phyloP scores from a whole-genome alignment of 1,284 basidiomycete species.

The Boletus hoseneyae region DNA sequence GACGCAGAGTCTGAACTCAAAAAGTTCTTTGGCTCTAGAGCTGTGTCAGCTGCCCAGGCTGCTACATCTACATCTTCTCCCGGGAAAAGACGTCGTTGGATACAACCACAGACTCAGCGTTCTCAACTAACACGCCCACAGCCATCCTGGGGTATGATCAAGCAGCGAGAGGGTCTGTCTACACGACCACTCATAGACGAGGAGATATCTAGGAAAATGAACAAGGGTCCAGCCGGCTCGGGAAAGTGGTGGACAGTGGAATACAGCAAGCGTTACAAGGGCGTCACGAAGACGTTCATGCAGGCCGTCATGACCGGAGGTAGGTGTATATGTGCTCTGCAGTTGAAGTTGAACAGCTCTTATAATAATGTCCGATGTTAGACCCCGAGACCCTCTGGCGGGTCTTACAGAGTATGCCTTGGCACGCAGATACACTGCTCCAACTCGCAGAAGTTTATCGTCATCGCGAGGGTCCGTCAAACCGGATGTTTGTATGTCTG shows the following conservation, averaged over 20 bases:
- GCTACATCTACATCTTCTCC: slow-evolving; percentile 30
- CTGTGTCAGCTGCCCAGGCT: slow-evolving; percentile 60
- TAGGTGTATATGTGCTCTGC: slow-evolving; percentile 34
- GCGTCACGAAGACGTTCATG: slow-evolving; percentile 77
- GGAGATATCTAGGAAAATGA: slow-evolving; percentile 48
- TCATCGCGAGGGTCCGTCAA: slow-evolving; percentile 71
- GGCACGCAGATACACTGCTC: slow-evolving; percentile 89
- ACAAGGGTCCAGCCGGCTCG: slow-evolving; percentile 40
- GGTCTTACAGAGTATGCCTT: slow-evolving; percentile 59
- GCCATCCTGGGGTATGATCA: slow-evolving; percentile 59
- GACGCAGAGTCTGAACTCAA: slow-evolving; percentile 87
- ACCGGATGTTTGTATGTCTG: background rate
- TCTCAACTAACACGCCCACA: slow-evolving; percentile 66
- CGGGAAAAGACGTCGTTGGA: slow-evolving; percentile 30
- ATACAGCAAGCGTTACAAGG: slow-evolving; percentile 80
- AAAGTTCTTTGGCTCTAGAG: slow-evolving; percentile 88
- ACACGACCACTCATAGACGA: slow-evolving; percentile 54
- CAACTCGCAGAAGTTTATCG: slow-evolving; percentile 83
- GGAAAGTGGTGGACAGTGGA: slow-evolving; percentile 88
- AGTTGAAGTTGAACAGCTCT: slow-evolving; percentile 1
- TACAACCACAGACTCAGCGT: slow-evolving; percentile 37
- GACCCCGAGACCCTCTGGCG: slow-evolving; percentile 68
- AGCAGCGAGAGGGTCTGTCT: slow-evolving; percentile 66
- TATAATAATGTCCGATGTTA: slow-evolving; percentile 25
- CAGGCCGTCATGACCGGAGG: slow-evolving; percentile 77